These are phyloP conservation scores for Nemania sp. DNA, from an alignment of 2,329 filamentous ascomycete genomes.

Conservation along the genomic window DNA sequence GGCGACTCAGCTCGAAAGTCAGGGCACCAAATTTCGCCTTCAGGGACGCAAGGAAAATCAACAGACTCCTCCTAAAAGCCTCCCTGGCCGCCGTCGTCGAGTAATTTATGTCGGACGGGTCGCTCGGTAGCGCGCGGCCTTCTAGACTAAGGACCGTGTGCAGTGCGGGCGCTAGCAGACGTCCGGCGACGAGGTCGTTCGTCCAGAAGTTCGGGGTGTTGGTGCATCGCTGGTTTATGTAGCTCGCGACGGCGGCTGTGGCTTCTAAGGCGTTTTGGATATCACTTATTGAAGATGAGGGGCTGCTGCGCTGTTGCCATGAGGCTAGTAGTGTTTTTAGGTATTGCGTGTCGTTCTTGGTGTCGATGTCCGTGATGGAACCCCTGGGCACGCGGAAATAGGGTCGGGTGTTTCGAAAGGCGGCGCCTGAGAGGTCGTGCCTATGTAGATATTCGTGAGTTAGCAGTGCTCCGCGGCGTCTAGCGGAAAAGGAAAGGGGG, in stretches of 20 bases:
- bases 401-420: conserved; percentile 31
- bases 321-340: conserved; percentile 28
- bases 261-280: conserved; percentile 31
- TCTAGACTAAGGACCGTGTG: conserved; percentile 34
- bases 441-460: conserved; percentile 21
- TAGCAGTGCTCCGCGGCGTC: too few relatives aligned
- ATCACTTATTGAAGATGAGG: conserved; percentile 32
- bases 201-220: conserved; percentile 29
- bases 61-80: conserved; percentile 33
- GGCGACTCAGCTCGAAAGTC: conserved; percentile 28
- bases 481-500: too few relatives aligned
- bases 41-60: conserved; percentile 34
- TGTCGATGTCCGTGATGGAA: conserved; percentile 28
- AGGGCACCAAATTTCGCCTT: conserved; percentile 32
- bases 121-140: conserved; percentile 30
- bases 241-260: conserved; percentile 34
- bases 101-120: conserved; percentile 23
- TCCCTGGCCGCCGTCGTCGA: conserved; percentile 34
- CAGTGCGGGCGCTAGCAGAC: conserved; percentile 32
- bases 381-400: conserved; percentile 29
- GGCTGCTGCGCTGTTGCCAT: conserved; percentile 31
- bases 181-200: conserved; percentile 32
- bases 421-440: conserved; percentile 35
- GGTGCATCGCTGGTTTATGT: conserved; percentile 29
- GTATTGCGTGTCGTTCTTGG: conserved; percentile 25